Base-by-base conservation (phyloP, 495 filamentous ascomycete species). In the Cladorrhinum samala region DNA sequence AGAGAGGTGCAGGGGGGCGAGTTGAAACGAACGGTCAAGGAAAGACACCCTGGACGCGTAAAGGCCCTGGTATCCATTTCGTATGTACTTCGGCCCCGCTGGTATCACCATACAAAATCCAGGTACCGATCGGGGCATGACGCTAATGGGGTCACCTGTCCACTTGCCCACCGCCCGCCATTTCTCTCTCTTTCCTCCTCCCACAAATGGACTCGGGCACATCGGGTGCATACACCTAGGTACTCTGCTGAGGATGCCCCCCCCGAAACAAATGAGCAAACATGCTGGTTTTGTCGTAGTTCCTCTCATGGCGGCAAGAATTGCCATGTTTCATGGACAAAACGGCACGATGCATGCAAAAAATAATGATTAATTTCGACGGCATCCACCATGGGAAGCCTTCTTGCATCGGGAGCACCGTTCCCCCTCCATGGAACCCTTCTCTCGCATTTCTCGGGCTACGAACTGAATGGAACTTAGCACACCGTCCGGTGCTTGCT, bases 1-100 rank as follows among this genome's bases (percentile, higher is more conserved):
- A 42, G 54, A 48, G 38, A 6, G 6, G 51, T 56, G 56, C 50
- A 48, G 21, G 50, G 50, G 60, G 54, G 36, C 47, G 51, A 39
- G 49, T 60, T 65, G 63, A 65, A 65, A 65, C 63, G 62, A 60
- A 59, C 60, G 47, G 59, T 53, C 48, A 52, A 47, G 21, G 46
- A 38, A 40, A 21, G 52, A 43, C 19, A 38, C 30, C 37, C 23
- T 37, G 19, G 43, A 43, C 49, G 25, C 54, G 43, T 47, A 47
- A 46, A 33, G 49, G 49, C 11, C 44, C 38, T 27, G 48, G 20
- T 19, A n/a, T 21, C 17, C 37, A 37, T 37, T n/a, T 33, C 39
- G 24, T 14, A 18, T 42, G 25, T 20, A 47, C 45, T 47, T 24
- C 23, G 6, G 14, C 2, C 18, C 9, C 19, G 23, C 43, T 5